Percentiles rank a stretch among this genome's conserved stretches.
Evolutionary conservation across 495 filamentous ascomycete genomes (phyloP).

Genomic region (Hypoxylon fragiforme): DNA sequence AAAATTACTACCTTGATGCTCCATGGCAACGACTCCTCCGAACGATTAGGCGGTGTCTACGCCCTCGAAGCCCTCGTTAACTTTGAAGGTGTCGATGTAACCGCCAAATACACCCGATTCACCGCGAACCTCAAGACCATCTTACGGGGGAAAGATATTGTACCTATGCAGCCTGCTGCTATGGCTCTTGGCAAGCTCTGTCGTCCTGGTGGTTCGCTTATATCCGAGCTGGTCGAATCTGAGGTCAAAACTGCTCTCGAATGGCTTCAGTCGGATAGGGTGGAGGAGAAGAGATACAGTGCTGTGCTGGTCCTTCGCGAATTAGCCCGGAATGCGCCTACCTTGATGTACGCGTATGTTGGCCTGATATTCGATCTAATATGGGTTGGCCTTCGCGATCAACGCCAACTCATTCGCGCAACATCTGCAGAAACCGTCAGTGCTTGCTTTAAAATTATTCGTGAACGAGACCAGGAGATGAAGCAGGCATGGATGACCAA

Average conservation of each 20-base stretch:
- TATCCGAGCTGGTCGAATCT: constrained; percentile 93
- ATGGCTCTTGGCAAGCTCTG: constrained; percentile 86
- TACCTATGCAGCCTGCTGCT: constrained; percentile 84
- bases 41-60: constrained; percentile 86
- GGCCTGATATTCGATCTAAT: constrained; percentile 89
- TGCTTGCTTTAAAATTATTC: constrained; percentile 91
- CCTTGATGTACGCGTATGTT: constrained; percentile 89
- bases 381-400: constrained; percentile 90
- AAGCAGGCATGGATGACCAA: constrained; percentile 83
- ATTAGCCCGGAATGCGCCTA: constrained; percentile 86
- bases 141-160: constrained; percentile 83
- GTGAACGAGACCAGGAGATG: constrained; percentile 81
- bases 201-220: constrained; percentile 88
- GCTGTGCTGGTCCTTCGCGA: constrained; percentile 90
- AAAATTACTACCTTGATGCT: constrained; percentile 76
- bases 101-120: constrained; percentile 91
- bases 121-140: constrained; percentile 85
- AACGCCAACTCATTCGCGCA: constrained; percentile 85
- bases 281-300: constrained; percentile 88
- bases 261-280: constrained; percentile 92
- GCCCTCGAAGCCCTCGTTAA: constrained; percentile 92
- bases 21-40: constrained; percentile 80
- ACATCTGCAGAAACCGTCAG: constrained; percentile 88
- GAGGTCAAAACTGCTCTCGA: constrained; percentile 94
- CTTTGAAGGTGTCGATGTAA: constrained; percentile 92